phyloP scores from a whole-genome alignment of 2,329 filamentous ascomycete genomes.

The Pseudogymnoascus sp. region DNA sequence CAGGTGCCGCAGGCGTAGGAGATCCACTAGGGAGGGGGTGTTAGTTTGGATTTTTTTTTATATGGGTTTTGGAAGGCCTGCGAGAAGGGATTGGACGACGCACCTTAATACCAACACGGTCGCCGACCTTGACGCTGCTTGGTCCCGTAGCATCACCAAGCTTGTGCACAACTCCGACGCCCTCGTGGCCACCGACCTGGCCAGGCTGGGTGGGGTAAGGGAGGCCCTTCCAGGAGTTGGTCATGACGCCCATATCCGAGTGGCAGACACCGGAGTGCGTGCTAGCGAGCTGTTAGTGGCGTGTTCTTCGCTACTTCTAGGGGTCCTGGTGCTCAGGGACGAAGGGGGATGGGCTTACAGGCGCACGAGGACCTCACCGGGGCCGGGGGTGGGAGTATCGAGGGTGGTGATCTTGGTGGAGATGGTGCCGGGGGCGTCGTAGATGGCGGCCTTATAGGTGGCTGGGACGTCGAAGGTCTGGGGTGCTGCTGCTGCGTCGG shows the following conservation, averaged over 20 bases:
- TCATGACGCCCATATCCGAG: constrained; percentile 51
- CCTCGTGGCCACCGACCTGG: constrained; percentile 63
- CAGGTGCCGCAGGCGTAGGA: constrained; percentile 47
- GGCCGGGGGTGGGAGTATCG: constrained; percentile 55
- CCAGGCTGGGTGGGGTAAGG: constrained; percentile 27
- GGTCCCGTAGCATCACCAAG: constrained; percentile 51
- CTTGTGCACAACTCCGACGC: constrained; percentile 56
- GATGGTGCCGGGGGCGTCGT: constrained; percentile 56
- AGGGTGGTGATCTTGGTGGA: constrained; percentile 56
- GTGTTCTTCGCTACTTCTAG: background rate
- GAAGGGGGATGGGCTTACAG: constrained; percentile 34
- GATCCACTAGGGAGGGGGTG: constrained; percentile 37
- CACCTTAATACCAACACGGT: constrained; percentile 55
- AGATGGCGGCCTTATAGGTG: constrained; percentile 55
- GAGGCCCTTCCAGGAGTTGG: constrained; percentile 30
- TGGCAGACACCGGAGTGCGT: constrained; percentile 60
- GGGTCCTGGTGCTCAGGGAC: background rate
- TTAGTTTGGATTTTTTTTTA: background rate
- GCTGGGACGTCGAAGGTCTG: constrained; percentile 38
- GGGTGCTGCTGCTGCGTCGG: constrained; percentile 17
- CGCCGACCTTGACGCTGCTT: constrained; percentile 52
- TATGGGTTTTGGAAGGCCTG: too few species aligned
- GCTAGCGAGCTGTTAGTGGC: constrained; percentile 23
- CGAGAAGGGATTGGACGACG: too few species aligned
- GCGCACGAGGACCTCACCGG: constrained; percentile 54